A percentile compares a stretch with the other conserved stretches of the same genome.
phyloP scores from a whole-genome alignment of 495 filamentous ascomycete species.

The Cryomyces minteri region DNA sequence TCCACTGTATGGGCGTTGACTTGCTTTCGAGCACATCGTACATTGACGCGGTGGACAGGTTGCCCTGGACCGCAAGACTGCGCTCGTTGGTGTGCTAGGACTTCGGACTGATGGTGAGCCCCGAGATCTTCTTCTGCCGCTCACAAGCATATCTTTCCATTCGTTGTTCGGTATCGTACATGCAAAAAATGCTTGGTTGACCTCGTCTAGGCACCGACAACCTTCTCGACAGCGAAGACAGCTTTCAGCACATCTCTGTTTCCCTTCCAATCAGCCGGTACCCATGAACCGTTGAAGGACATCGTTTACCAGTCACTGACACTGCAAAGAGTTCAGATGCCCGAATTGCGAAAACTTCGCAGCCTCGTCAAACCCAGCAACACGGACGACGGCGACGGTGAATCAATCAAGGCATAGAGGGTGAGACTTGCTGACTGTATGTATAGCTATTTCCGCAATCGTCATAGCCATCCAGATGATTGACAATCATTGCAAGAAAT shows the following conservation, averaged over 20 bases:
- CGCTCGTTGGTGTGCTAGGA: conserved; percentile 62
- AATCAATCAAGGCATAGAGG: conserved; percentile 3
- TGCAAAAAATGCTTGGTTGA: no score
- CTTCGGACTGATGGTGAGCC: conserved; percentile 52
- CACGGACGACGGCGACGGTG: conserved; percentile 61
- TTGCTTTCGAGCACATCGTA: no score
- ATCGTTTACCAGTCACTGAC: no score
- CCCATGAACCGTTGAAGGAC: neutral
- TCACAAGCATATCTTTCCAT: no score
- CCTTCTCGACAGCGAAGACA: conserved; percentile 37
- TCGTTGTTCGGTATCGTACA: no score
- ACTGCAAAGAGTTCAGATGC: conserved; percentile 40
- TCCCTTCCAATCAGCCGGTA: conserved; percentile 53
- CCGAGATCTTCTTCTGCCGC: neutral
- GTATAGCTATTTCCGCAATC: conserved; percentile 57
- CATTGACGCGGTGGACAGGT: conserved; percentile 27
- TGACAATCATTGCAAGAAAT: conserved; percentile 54
- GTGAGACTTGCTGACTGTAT: conserved; percentile 4
- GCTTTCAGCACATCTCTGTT: conserved; percentile 62
- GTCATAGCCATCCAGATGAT: conserved; percentile 82
- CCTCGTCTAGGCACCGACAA: conserved; percentile 38
- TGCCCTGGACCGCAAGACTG: conserved; percentile 64
- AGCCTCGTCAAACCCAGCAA: conserved; percentile 40
- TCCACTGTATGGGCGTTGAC: conserved; percentile 33
- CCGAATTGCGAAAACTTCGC: conserved; percentile 44